A percentile compares a stretch with the other conserved stretches of the same genome.
These are phyloP conservation scores for Tylopilus sp. DNA, from an alignment of 1,284 basidiomycete genomes.

Conservation along the genomic window DNA sequence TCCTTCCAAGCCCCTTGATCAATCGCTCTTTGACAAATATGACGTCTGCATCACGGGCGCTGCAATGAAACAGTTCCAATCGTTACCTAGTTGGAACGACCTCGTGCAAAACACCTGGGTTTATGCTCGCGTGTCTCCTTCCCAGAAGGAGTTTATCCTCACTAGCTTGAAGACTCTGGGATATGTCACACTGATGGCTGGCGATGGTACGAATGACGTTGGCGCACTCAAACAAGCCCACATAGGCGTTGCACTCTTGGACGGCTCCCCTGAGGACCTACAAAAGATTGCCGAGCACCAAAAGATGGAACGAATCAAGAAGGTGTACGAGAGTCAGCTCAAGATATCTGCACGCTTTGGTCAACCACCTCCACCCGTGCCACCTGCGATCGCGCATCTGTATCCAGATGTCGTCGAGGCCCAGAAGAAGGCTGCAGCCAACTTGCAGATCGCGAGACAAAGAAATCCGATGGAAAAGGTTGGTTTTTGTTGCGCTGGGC, in stretches of 20 bases:
- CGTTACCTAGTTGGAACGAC: conserved; percentile 59
- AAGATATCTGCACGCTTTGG: conserved; percentile 85
- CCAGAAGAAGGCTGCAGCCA: conserved; percentile 71
- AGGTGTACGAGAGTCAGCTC: conserved; percentile 92
- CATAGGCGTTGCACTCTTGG: conserved; percentile 88
- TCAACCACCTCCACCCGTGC: conserved; percentile 88
- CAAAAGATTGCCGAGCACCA: conserved; percentile 92
- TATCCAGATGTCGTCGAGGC: conserved; percentile 90
- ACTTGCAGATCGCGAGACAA: conserved; percentile 63
- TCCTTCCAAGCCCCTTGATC: conserved; percentile 73
- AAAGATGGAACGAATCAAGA: conserved; percentile 84
- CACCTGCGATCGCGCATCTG: conserved; percentile 75
- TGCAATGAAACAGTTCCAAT: conserved; percentile 82
- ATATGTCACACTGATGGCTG: conserved; percentile 92
- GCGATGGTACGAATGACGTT: conserved; percentile 96
- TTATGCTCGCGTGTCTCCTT: conserved; percentile 93
- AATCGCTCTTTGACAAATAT: conserved; percentile 73
- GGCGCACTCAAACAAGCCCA: conserved; percentile 96
- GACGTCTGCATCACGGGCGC: conserved; percentile 94
- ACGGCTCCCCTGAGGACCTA: conserved; percentile 87
- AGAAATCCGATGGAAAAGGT: conserved; percentile 91
- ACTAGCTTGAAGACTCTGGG: conserved; percentile 84
- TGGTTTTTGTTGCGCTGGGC: conserved; percentile 13
- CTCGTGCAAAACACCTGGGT: conserved; percentile 95
- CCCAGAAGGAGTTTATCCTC: conserved; percentile 91